Percentiles rank a stretch among this genome's conserved stretches.
phyloP scores from a whole-genome alignment of 2,329 filamentous ascomycete genomes.

The Hypomyces rosellus region DNA sequence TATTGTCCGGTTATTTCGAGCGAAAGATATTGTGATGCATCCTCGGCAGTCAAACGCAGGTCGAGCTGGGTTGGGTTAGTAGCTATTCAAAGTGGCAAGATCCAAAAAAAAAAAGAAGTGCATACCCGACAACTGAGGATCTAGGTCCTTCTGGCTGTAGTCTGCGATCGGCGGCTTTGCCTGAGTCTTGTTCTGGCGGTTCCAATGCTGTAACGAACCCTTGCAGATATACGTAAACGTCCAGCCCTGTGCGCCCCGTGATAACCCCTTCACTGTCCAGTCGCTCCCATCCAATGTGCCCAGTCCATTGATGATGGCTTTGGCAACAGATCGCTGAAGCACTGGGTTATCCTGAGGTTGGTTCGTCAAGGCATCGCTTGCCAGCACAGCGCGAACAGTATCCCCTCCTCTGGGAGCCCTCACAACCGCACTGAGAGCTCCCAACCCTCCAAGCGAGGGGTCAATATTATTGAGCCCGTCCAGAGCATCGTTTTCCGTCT shows the following conservation, averaged over 20 bases:
- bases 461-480: slow-evolving; percentile 29
- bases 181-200: slow-evolving; percentile 37
- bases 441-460: slow-evolving; percentile 26
- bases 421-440: slow-evolving; percentile 12
- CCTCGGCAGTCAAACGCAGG: slow-evolving; percentile 56
- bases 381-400: slow-evolving; percentile 33
- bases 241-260: slow-evolving; percentile 44
- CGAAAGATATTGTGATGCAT: slow-evolving; percentile 43
- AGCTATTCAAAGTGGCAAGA: not conserved
- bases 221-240: slow-evolving; percentile 48
- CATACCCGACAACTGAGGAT: slow-evolving; percentile 40
- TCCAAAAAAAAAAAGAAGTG: slow-evolving; percentile 6
- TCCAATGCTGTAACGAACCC: slow-evolving; percentile 47
- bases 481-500: slow-evolving; percentile 29
- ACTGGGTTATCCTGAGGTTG: slow-evolving; percentile 43
- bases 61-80: slow-evolving; percentile 33
- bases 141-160: slow-evolving; percentile 42
- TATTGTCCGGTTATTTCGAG: slow-evolving; percentile 40
- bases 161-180: slow-evolving; percentile 39
- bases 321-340: slow-evolving; percentile 44
- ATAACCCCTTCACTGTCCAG: slow-evolving; percentile 42
- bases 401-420: slow-evolving; percentile 17
- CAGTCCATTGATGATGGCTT: slow-evolving; percentile 40
- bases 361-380: slow-evolving; percentile 40
- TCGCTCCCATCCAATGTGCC: slow-evolving; percentile 40